Evolutionary conservation across 1,284 basidiomycete species (phyloP), one percentile per base, ranked within the genome.

Genomic region (Naganishia albida): DNA sequence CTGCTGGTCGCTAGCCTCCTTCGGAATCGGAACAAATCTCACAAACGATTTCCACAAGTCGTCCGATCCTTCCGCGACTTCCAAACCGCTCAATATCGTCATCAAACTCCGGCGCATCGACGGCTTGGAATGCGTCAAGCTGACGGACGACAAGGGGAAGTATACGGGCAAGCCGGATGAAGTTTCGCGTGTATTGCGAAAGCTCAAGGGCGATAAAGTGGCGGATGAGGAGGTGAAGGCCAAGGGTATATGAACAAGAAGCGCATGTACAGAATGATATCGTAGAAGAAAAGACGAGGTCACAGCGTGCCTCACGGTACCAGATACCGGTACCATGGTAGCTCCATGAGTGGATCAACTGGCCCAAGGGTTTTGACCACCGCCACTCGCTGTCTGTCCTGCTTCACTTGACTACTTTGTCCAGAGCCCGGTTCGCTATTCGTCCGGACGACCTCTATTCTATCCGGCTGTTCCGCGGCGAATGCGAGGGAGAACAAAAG

Each of bases 21-120:
- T 92, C 76, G 93, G 93, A 1, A 93, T 97, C 60, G 94, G 93
- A 0, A 97, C 93, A 0, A 88, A 85, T 75, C 79, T 96, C 15
- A 93, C 92, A 12, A 96, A 96, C 73, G 93, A 93, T 77, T 94
- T 92, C 79, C 77, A 75, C 66, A 20, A 43, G n/a, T 16, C 39
- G 7, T 48, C 50, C 16, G 57, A 56, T 20, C 3, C 52, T 23
- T 85, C 82, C 46, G 86, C 85, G 8, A 85, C 84, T 72, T 91
- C 88, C 75, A 90, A 87, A 73, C 85, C 91, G 26, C 80, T 96
- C 68, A 95, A 94, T 73, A 96, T 96, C 76, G 93, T 96, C 46
- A 93, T 95, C 80, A 96, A 96, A 78, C 82, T 97, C 7, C 84
- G 85, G 38, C 83, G 85, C 52, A 87, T 94, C 15, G 82, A 91